phyloP scores from a whole-genome alignment of 2,329 filamentous ascomycete genomes.

The Aspergillus proliferans region DNA sequence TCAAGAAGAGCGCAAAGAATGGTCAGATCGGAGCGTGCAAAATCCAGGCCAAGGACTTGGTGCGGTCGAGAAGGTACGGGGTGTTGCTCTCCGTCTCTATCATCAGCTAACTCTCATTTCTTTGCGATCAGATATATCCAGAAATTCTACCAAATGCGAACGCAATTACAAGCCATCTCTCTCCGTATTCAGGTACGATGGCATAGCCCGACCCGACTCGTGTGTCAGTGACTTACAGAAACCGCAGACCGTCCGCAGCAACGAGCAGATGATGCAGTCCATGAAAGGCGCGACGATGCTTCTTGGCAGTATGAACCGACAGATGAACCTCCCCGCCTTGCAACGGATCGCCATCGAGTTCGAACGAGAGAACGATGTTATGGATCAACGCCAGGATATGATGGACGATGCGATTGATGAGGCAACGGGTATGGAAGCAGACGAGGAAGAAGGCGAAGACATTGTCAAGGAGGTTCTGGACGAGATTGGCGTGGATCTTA shows the following conservation, averaged over 20 bases:
- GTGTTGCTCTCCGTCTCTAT: not conserved
- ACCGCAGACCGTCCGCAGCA: conserved; percentile 82
- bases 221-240: conserved; percentile 5
- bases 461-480: conserved; percentile 94
- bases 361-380: conserved; percentile 96
- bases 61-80: conserved; percentile 71
- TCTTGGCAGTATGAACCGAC: conserved; percentile 91
- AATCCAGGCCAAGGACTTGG: conserved; percentile 95
- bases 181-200: conserved; percentile 75
- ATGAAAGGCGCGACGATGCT: conserved; percentile 97
- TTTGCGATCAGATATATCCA: conserved; percentile 69
- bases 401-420: conserved; percentile 99
- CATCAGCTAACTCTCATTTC: not conserved
- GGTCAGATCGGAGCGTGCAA: conserved; percentile 97
- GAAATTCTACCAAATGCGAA: conserved; percentile 98
- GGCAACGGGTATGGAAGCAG: conserved; percentile 72
- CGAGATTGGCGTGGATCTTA: conserved; percentile 91
- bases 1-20: conserved; percentile 97
- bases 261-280: conserved; percentile 99
- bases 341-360: conserved; percentile 99
- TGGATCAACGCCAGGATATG: conserved; percentile 99
- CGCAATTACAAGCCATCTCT: conserved; percentile 92
- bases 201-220: not conserved
- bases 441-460: conserved; percentile 94
- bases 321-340: conserved; percentile 92